Evolutionary conservation across 371 early-diverging fungal genomes (phyloP).

Genomic region (Dinochytrium kinnereticum): DNA sequence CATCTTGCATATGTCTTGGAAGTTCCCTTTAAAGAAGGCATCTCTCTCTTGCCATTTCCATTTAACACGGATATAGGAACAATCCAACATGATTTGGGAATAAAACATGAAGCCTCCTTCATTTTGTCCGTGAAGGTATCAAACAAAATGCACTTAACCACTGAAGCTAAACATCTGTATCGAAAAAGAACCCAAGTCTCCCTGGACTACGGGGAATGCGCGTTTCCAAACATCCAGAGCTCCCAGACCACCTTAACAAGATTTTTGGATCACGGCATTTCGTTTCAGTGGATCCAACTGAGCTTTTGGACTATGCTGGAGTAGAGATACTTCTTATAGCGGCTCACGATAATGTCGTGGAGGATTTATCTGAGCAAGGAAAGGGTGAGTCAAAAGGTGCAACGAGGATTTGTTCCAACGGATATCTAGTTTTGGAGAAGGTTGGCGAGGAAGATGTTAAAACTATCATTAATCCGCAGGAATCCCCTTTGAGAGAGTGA

Average conservation of each 20-base stretch:
- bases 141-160: neutral
- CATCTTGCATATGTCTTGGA: neutral
- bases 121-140: neutral
- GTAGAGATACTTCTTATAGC: neutral
- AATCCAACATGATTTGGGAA: neutral
- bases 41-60: too few species aligned
- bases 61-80: too few species aligned
- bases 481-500: slow-evolving; percentile 3
- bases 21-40: too few species aligned
- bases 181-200: neutral
- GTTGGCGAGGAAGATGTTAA: neutral
- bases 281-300: neutral
- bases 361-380: neutral
- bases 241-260: neutral
- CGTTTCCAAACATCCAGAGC: neutral
- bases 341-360: neutral
- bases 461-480: neutral
- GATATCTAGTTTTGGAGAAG: neutral
- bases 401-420: neutral
- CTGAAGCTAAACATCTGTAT: neutral
- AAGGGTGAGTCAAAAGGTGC: neutral
- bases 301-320: neutral
- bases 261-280: neutral
- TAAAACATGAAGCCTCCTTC: neutral
- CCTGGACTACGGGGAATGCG: neutral